These are phyloP conservation scores for Umbelopsis ramanniana DNA, from an alignment of 192 early-diverging fungal genomes.

Conservation along the genomic window DNA sequence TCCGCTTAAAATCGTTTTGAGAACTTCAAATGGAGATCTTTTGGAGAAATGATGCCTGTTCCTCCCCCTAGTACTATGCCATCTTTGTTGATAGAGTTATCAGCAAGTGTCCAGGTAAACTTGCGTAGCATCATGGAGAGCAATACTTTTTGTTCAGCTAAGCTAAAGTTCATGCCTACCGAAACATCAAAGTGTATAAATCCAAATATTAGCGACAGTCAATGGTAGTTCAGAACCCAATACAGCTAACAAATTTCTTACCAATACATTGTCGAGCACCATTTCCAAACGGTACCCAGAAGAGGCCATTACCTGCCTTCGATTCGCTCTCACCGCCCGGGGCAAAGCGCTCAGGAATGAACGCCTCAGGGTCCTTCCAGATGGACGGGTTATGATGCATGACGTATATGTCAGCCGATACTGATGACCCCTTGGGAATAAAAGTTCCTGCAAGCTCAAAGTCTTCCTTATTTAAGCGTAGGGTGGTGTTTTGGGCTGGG, in stretches of 20 bases:
- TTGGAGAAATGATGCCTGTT: neutral
- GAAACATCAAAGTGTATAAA: too few relatives aligned
- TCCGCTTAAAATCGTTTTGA: neutral
- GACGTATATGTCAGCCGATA: neutral
- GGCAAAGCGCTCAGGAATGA: conserved; percentile 23
- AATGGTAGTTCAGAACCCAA: too few relatives aligned
- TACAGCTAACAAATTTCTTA: neutral
- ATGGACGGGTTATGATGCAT: conserved; percentile 9
- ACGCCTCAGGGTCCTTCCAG: conserved; percentile 16
- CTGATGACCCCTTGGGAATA: conserved; percentile 21
- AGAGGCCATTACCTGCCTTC: conserved; percentile 38
- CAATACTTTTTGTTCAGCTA: conserved; percentile 60
- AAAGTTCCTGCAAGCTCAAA: conserved; percentile 8
- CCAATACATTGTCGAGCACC: conserved; percentile 52
- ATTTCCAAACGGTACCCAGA: conserved; percentile 59
- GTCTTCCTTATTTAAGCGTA: conserved; percentile 11
- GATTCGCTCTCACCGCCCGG: conserved; percentile 28
- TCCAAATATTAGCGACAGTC: neutral
- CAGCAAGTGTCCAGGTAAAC: conserved; percentile 16
- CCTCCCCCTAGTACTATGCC: neutral
- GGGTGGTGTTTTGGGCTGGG: neutral
- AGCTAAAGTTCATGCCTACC: conserved; percentile 63
- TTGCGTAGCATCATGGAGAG: conserved; percentile 44
- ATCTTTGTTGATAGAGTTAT: conserved; percentile 21
- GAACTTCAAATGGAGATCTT: neutral